Evolutionary conservation across 257 asterid species (phyloP).

Genomic region (Przewalskia tangutica): DNA sequence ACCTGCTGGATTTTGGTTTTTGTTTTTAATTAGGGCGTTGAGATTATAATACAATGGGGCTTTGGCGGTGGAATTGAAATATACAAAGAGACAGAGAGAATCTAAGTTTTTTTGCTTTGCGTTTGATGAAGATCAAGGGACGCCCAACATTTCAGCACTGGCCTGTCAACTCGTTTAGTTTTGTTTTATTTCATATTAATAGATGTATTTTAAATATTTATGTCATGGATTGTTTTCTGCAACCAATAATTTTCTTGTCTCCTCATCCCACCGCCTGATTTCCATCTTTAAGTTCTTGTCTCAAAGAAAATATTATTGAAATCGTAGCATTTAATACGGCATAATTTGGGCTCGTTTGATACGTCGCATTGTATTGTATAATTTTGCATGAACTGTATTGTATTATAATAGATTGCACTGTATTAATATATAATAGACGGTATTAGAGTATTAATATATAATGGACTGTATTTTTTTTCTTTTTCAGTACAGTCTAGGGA

Average conservation of each 20-base stretch:
- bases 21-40: no score
- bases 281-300: not conserved
- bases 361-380: no score
- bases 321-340: not conserved
- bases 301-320: not conserved
- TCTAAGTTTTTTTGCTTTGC: constrained; percentile 11
- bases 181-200: not conserved
- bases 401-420: no score
- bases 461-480: no score
- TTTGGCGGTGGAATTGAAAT: constrained; percentile 7
- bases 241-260: not conserved
- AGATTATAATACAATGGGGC: not conserved
- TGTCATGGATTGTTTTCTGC: not conserved
- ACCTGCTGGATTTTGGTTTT: no score
- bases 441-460: no score
- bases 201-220: not conserved
- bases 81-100: constrained; percentile 21
- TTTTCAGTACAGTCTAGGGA: no score
- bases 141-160: constrained; percentile 51
- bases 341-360: no score
- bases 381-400: no score
- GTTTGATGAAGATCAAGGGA: constrained; percentile 40
- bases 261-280: not conserved
- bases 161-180: constrained; percentile 38
- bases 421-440: no score